These are phyloP conservation scores for Hypoxylon sp. DNA, from an alignment of 2,329 filamentous ascomycete species.

Conservation along the genomic window DNA sequence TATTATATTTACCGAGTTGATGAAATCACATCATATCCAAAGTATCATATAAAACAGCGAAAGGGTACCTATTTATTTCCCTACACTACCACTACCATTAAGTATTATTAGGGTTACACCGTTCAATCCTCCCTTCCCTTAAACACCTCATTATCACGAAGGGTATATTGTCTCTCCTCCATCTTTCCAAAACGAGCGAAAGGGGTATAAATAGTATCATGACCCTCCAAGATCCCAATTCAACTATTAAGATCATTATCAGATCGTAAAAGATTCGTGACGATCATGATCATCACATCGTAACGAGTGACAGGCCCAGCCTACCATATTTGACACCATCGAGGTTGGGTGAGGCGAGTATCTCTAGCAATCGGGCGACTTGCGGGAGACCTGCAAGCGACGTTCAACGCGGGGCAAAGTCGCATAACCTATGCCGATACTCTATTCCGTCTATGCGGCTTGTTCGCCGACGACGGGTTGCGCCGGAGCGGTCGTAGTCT, in stretches of 20 bases:
- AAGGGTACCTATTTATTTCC: slow-evolving; percentile 39
- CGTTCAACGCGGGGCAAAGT: slow-evolving; percentile 27
- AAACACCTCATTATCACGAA: slow-evolving; percentile 28
- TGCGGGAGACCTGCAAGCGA: slow-evolving; percentile 27
- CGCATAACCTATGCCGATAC: slow-evolving; percentile 12
- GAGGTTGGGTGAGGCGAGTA: slow-evolving; percentile 22
- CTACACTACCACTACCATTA: slow-evolving; percentile 34
- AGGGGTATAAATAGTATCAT: slow-evolving; percentile 32
- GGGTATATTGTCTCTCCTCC: slow-evolving; percentile 37
- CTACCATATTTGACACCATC: slow-evolving; percentile 32
- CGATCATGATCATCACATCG: slow-evolving; percentile 26
- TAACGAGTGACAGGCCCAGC: slow-evolving; percentile 44
- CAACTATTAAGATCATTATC: slow-evolving; percentile 17
- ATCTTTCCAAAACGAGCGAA: slow-evolving; percentile 38
- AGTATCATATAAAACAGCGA: slow-evolving; percentile 22
- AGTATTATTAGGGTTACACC: slow-evolving; percentile 29
- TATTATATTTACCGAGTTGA: neutral
- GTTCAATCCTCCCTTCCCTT: neutral
- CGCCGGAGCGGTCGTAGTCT: slow-evolving; percentile 54
- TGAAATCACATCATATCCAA: neutral
- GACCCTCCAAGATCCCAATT: slow-evolving; percentile 26
- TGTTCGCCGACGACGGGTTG: slow-evolving; percentile 46
- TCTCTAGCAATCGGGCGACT: slow-evolving; percentile 9
- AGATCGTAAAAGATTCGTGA: slow-evolving; percentile 16
- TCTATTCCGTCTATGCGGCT: slow-evolving; percentile 29